These are phyloP conservation scores for Stephanodiscus minutulus DNA, from an alignment of 108 stramenopile species.

Conservation along the genomic window DNA sequence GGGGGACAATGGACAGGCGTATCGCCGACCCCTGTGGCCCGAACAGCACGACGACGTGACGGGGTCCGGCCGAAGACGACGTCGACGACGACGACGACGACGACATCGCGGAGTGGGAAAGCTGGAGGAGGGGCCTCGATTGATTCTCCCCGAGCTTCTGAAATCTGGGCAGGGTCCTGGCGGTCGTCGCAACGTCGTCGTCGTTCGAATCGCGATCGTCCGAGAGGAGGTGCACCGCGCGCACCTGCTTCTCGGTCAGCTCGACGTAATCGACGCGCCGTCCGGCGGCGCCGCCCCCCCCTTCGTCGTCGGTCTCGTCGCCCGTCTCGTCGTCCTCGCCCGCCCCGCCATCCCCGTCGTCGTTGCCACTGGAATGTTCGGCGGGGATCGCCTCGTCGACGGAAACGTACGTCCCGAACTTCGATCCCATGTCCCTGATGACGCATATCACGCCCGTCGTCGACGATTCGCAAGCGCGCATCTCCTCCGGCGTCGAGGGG, in stretches of 20 bases:
- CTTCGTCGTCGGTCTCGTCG: conserved; percentile 44
- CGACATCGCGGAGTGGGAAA: conserved; percentile 30
- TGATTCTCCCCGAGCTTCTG: conserved; percentile 31
- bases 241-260: conserved; percentile 40
- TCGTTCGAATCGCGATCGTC: background rate
- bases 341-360: conserved; percentile 9
- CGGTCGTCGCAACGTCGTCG: background rate
- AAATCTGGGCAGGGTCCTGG: conserved; percentile 28
- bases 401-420: conserved; percentile 52
- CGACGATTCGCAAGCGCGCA: conserved; percentile 26
- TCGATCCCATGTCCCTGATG: conserved; percentile 46
- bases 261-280: conserved; percentile 25
- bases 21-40: conserved; percentile 49
- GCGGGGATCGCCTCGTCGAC: conserved; percentile 31
- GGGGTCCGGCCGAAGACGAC: conserved; percentile 2
- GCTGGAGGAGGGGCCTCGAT: conserved; percentile 28
- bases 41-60: conserved; percentile 41
- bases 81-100: conserved; percentile 9
- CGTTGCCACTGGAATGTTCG: background rate
- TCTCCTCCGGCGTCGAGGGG: conserved; percentile 34
- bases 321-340: conserved; percentile 33
- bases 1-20: conserved; percentile 36
- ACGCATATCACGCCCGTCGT: conserved; percentile 36
- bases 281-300: conserved; percentile 11
- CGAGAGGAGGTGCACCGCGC: conserved; percentile 31